These are phyloP conservation scores for Tetrahymena borealis DNA, from an alignment of 73 alveolate species.

Conservation along the genomic window DNA sequence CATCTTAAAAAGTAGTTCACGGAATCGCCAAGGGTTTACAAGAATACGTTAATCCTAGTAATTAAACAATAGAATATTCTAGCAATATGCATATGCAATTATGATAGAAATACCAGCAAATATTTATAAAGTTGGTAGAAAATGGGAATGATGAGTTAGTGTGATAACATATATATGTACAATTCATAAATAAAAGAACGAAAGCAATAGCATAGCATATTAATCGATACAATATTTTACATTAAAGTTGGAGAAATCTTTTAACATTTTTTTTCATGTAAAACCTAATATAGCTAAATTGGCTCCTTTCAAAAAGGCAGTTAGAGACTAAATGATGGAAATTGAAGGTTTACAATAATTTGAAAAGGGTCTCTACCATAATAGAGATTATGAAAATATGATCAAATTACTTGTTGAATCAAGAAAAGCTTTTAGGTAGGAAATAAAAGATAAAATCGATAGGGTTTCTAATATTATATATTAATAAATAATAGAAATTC, in stretches of 20 bases:
- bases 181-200: too few species aligned
- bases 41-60: neutral
- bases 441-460: neutral
- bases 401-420: neutral
- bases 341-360: neutral
- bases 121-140: too few species aligned
- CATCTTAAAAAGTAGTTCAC: neutral
- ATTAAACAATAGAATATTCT: too few species aligned
- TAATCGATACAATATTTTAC: too few species aligned
- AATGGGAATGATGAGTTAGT: too few species aligned
- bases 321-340: neutral
- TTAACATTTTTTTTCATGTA: too few species aligned
- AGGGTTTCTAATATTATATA: neutral
- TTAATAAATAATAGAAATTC: neutral
- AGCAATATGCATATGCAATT: too few species aligned
- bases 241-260: too few species aligned
- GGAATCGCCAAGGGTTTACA: neutral
- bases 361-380: neutral
- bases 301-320: neutral
- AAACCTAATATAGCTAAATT: neutral
- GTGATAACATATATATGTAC: too few species aligned
- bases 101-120: too few species aligned
- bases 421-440: neutral
- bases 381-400: neutral
- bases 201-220: too few species aligned